Percentiles rank a stretch among this genome's conserved stretches.
Conservation (phyloP, 2,329 filamentous ascomycete genomes). For the Huntiella decipiens region DNA sequence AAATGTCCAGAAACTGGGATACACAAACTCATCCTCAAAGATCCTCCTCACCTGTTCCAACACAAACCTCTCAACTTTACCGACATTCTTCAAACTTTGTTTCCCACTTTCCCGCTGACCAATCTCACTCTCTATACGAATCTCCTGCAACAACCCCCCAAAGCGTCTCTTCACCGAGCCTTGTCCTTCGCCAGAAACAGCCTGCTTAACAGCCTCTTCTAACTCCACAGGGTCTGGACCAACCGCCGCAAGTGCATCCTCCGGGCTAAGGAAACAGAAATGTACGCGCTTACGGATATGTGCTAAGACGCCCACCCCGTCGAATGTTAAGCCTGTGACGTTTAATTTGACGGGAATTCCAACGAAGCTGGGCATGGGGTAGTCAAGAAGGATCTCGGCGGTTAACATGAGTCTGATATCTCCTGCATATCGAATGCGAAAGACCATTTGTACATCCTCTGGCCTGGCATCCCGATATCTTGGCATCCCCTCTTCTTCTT, state of each 20-base stretch:
- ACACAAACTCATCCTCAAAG: conserved; percentile 97
- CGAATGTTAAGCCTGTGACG: conserved; percentile 86
- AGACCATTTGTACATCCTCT: conserved; percentile 83
- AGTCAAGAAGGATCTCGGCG: conserved; percentile 88
- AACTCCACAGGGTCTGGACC: conserved; percentile 24
- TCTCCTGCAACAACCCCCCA: conserved; percentile 73
- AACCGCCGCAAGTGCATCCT: conserved; percentile 65
- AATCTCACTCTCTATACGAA: conserved; percentile 93
- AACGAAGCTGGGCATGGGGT: conserved; percentile 96
- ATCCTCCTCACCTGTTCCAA: conserved; percentile 90
- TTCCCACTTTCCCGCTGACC: conserved; percentile 79
- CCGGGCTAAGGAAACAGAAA: conserved; percentile 84
- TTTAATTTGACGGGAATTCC: conserved; percentile 87
- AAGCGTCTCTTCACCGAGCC: conserved; percentile 20
- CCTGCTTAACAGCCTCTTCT: conserved; percentile 16
- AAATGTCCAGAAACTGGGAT: conserved; percentile 97
- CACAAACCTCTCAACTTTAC: conserved; percentile 95
- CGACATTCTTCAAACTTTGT: conserved; percentile 93
- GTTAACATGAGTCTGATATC: conserved; percentile 77
- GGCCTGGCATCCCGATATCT: conserved; percentile 53
- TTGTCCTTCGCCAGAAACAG: conserved; percentile 4
- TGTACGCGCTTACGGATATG: conserved; percentile 78
- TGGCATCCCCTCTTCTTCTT: conserved; percentile 15
- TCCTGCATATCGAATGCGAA: conserved; percentile 74
- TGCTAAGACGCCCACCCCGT: conserved; percentile 81